A percentile compares a stretch with the other conserved stretches of the same genome.
Conservation (phyloP, 768 basidiomycete genomes). For the Gautieria morchelliformis region DNA sequence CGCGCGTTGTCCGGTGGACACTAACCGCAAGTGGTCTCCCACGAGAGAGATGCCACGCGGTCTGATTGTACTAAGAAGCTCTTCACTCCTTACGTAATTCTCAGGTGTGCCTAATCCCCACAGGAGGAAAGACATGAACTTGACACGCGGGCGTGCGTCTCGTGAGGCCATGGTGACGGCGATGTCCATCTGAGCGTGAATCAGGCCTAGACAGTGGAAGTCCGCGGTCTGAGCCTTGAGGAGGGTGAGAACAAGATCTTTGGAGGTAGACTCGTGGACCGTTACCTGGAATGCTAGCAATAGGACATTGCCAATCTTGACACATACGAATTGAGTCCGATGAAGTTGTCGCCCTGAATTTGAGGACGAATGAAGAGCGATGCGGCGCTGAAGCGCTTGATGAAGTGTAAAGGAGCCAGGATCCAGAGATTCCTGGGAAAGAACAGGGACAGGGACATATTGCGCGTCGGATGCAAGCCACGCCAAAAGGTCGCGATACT, state of each 20-base stretch:
- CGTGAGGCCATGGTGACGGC: constrained; percentile 79
- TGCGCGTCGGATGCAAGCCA: constrained; percentile 75
- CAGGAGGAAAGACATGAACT: constrained; percentile 68
- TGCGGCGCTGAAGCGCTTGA: constrained; percentile 85
- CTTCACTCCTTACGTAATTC: no score
- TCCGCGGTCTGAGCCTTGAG: no score
- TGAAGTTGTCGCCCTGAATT: constrained; percentile 77
- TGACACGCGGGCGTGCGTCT: constrained; percentile 77
- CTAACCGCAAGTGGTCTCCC: no score
- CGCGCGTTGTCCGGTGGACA: constrained; percentile 59
- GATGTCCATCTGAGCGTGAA: constrained; percentile 83
- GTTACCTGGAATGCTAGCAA: no score
- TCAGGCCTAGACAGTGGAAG: constrained; percentile 73
- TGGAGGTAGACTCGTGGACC: no score
- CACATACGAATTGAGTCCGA: no score
- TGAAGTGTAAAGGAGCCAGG: constrained; percentile 81
- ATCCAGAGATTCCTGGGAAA: constrained; percentile 61
- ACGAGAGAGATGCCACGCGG: constrained; percentile 74
- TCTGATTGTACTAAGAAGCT: no score
- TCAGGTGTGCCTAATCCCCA: constrained; percentile 93
- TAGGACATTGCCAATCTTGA: no score
- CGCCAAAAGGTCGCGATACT: constrained; percentile 84
- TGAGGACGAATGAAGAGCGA: constrained; percentile 61
- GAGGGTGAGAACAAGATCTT: no score
- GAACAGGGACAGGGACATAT: constrained; percentile 73